Conservation (phyloP, 495 filamentous ascomycete species). For the Talaromyces stipitatus region DNA sequence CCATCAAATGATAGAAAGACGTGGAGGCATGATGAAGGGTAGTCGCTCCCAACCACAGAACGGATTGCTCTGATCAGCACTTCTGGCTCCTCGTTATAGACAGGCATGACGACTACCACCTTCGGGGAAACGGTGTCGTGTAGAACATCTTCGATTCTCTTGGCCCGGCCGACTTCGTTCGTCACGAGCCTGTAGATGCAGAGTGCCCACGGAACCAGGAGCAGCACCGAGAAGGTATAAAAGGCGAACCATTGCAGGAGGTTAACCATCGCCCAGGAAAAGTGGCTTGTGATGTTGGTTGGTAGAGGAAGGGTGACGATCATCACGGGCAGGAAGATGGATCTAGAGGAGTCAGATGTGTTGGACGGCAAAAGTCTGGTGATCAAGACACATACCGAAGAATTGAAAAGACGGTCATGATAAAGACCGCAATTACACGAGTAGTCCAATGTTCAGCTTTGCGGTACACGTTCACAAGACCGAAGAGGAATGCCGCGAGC, state of each 20-base stretch:
- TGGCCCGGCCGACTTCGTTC: slow-evolving; percentile 70
- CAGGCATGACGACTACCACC: slow-evolving; percentile 95
- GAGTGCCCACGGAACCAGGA: slow-evolving; percentile 87
- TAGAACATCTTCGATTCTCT: slow-evolving; percentile 73
- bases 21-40: slow-evolving; percentile 87
- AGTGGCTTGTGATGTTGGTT: slow-evolving; percentile 55
- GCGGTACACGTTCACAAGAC: slow-evolving; percentile 75
- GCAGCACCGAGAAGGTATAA: slow-evolving; percentile 79
- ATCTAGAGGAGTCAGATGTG: slow-evolving; percentile 36
- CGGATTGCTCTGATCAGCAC: slow-evolving; percentile 84
- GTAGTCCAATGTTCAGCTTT: slow-evolving; percentile 89
- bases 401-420: slow-evolving; percentile 63
- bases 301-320: slow-evolving; percentile 88
- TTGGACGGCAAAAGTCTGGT: neutral
- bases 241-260: slow-evolving; percentile 94
- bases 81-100: slow-evolving; percentile 86
- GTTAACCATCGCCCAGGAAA: slow-evolving; percentile 57
- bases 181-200: slow-evolving; percentile 88
- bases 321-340: slow-evolving; percentile 89
- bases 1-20: slow-evolving; percentile 97
- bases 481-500: slow-evolving; percentile 88
- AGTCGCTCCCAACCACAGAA: slow-evolving; percentile 91
- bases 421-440: slow-evolving; percentile 63
- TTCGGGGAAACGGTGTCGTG: slow-evolving; percentile 86
- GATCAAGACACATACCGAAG: slow-evolving; percentile 53